phyloP scores from a whole-genome alignment of 805 yeast species.

The Lipomyces anomalus region DNA sequence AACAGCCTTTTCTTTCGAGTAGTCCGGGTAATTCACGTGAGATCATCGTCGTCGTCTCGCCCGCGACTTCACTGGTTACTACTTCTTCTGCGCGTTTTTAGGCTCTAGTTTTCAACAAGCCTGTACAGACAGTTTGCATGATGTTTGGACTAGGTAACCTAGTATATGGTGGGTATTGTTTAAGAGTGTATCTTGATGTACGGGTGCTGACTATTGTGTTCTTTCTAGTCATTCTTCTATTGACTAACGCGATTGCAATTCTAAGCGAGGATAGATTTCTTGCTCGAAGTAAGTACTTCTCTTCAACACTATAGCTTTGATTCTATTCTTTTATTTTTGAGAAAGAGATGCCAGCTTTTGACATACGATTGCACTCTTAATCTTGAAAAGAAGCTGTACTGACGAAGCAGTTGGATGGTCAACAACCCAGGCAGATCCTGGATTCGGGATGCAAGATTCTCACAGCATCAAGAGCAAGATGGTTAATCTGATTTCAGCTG shows the following conservation, averaged over 20 bases:
- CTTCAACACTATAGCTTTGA: background rate
- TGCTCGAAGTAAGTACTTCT: constrained; percentile 46
- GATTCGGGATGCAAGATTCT: constrained; percentile 40
- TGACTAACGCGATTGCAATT: constrained; percentile 71
- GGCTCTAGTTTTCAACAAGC: too few relatives aligned
- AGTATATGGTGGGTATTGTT: too few relatives aligned
- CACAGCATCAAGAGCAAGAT: constrained; percentile 52
- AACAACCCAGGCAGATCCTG: constrained; percentile 36
- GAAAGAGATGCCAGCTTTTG: background rate
- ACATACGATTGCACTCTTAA: background rate
- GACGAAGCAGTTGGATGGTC: constrained; percentile 43
- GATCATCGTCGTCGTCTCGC: too few relatives aligned
- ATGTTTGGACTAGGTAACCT: too few relatives aligned
- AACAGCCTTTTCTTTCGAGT: too few relatives aligned
- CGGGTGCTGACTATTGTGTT: too few relatives aligned
- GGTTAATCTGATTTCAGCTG: constrained; percentile 63
- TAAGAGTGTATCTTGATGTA: too few relatives aligned
- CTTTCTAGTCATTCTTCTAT: constrained; percentile 38
- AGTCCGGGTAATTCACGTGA: too few relatives aligned
- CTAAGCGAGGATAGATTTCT: constrained; percentile 75
- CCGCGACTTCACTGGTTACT: too few relatives aligned
- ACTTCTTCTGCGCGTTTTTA: too few relatives aligned
- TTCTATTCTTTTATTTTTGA: background rate
- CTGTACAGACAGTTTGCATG: too few relatives aligned
- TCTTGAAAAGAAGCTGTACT: background rate